Conservation (phyloP, 345 rosid genomes). For the Linum usitatissimum region DNA sequence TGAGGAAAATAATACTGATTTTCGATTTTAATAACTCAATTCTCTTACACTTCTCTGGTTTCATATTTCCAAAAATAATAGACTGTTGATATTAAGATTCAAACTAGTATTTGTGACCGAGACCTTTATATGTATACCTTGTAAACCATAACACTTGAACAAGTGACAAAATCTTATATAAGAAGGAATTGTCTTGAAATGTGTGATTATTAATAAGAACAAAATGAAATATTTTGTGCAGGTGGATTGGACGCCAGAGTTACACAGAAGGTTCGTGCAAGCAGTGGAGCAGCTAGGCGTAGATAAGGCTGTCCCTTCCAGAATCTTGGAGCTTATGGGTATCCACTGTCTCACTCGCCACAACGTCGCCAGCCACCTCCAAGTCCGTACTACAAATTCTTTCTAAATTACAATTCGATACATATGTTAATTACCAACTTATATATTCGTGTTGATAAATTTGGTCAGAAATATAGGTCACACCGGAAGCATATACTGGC, state of each 20-base stretch:
- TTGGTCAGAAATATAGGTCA: conserved; percentile 71
- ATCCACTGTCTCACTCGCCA: conserved; percentile 89
- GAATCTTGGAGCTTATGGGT: conserved; percentile 86
- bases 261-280: conserved; percentile 83
- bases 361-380: conserved; percentile 93
- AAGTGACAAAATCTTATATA: too few species aligned
- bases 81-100: too few species aligned
- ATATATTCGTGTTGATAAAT: neutral
- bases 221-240: conserved; percentile 20
- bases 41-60: too few species aligned
- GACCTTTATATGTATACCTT: too few species aligned
- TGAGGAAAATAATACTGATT: too few species aligned
- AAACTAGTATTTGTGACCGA: too few species aligned
- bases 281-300: conserved; percentile 95
- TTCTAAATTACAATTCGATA: too few species aligned
- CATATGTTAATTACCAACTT: neutral
- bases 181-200: too few species aligned
- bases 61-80: too few species aligned
- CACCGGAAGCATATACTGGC: conserved; percentile 76
- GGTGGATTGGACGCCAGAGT: conserved; percentile 98
- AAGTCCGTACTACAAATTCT: conserved; percentile 30
- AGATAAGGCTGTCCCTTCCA: conserved; percentile 95
- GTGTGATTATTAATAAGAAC: neutral
- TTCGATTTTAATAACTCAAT: too few species aligned
- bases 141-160: too few species aligned